A percentile compares a stretch with the other conserved stretches of the same genome.
Evolutionary conservation across 495 filamentous ascomycete species (phyloP).

Genomic region (Wilcoxina mikolae): DNA sequence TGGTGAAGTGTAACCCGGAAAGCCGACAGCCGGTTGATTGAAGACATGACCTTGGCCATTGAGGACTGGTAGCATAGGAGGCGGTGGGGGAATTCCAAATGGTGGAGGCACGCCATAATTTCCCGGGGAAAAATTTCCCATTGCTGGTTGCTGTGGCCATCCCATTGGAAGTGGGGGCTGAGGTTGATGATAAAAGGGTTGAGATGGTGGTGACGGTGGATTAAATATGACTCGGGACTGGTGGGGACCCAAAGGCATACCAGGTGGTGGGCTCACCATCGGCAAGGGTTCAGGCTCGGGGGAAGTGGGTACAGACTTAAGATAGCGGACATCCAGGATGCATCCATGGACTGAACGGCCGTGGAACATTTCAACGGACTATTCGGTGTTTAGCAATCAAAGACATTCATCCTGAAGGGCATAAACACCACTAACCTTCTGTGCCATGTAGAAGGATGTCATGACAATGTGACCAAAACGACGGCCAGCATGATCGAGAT

Average conservation of each 20-base stretch:
- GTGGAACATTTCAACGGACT: conserved; percentile 24
- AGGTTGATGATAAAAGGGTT: conserved; percentile 11
- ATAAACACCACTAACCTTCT: conserved; percentile 19
- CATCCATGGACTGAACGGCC: conserved; percentile 10
- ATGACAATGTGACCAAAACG: conserved; percentile 27
- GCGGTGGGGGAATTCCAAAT: background rate
- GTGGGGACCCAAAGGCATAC: background rate
- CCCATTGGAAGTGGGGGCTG: conserved; percentile 6
- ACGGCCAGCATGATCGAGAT: conserved; percentile 17
- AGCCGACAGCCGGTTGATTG: background rate
- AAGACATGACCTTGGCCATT: background rate
- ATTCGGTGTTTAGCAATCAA: background rate
- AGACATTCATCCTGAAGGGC: background rate
- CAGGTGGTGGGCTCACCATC: background rate
- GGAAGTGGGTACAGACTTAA: background rate
- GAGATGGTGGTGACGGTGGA: conserved; percentile 9
- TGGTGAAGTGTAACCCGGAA: background rate
- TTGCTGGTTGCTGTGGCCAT: conserved; percentile 2
- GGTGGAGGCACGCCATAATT: background rate
- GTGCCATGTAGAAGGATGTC: conserved; percentile 22
- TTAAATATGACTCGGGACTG: background rate
- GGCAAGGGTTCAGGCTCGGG: background rate
- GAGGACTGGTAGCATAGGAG: background rate
- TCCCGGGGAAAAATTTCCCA: background rate
- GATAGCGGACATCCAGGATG: conserved; percentile 22